A percentile compares a stretch with the other conserved stretches of the same genome.
Conservation (phyloP, 352 stramenopile genomes). For the Pythium rhizo-oryzae region DNA sequence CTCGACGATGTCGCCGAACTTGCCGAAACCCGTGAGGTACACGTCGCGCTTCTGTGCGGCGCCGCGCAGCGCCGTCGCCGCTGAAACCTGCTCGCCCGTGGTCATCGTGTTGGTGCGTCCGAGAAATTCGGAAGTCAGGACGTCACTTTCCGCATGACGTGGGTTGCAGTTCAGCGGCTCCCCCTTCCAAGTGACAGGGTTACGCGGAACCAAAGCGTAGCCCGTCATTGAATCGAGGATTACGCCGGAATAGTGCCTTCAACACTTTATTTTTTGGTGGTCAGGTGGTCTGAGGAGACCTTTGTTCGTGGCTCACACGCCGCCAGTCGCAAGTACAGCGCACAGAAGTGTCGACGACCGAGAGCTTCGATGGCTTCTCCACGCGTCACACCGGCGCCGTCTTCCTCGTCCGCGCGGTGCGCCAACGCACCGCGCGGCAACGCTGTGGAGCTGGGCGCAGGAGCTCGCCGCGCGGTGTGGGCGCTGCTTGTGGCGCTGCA, state of each 20-base stretch:
- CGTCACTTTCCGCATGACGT: no score
- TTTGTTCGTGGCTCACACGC: no score
- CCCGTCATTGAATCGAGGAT: not conserved
- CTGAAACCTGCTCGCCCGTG: conserved; percentile 19
- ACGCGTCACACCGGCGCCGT: not conserved
- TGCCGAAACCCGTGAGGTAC: conserved; percentile 84
- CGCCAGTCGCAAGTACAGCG: no score
- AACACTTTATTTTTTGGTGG: no score
- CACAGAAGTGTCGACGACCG: no score
- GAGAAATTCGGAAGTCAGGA: not conserved
- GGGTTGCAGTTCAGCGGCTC: not conserved
- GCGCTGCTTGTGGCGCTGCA: conserved; percentile 11
- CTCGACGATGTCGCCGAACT: conserved; percentile 80
- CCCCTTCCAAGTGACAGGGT: not conserved
- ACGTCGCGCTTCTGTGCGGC: conserved; percentile 44
- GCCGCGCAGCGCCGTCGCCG: conserved; percentile 20
- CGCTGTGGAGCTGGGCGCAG: not conserved
- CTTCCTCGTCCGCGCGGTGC: not conserved
- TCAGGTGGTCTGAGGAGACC: no score
- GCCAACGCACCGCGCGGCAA: not conserved
- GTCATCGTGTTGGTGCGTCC: not conserved
- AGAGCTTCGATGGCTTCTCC: not conserved
- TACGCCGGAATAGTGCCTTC: no score
- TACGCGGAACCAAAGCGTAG: not conserved
- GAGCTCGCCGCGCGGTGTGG: not conserved